phyloP scores from a whole-genome alignment of 768 basidiomycete species.

The Cystobasidium ongulense region DNA sequence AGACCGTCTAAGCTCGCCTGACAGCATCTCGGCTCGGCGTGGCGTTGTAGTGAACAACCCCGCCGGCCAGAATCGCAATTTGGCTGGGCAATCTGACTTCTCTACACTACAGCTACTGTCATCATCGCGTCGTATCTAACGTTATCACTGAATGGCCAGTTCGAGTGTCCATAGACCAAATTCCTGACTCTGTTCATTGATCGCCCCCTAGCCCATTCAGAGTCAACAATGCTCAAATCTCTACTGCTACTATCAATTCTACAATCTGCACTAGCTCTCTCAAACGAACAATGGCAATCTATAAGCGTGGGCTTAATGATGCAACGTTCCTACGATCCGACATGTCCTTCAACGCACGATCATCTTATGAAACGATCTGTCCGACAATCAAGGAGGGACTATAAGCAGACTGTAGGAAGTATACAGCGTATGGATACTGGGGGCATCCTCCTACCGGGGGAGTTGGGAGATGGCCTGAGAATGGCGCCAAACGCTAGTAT shows the following conservation, averaged over 20 bases:
- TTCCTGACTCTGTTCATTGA: too few relatives aligned
- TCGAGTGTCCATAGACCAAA: too few relatives aligned
- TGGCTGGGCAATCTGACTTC: too few relatives aligned
- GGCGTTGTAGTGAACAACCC: background rate
- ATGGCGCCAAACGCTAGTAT: background rate
- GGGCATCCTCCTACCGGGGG: background rate
- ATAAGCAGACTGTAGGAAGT: conserved; percentile 5
- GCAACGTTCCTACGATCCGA: background rate
- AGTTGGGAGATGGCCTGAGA: background rate
- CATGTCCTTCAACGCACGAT: background rate
- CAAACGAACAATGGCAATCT: background rate
- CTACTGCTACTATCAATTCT: background rate
- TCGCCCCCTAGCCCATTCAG: too few relatives aligned
- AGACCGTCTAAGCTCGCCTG: too few relatives aligned
- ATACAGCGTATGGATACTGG: background rate
- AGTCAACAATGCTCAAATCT: background rate
- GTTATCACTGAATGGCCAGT: too few relatives aligned
- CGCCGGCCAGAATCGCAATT: background rate
- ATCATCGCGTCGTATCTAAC: too few relatives aligned
- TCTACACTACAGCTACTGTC: too few relatives aligned
- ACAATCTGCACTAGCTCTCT: background rate
- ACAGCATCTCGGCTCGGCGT: too few relatives aligned
- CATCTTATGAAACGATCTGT: background rate
- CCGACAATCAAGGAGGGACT: background rate
- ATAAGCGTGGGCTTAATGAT: conserved; percentile 15